phyloP scores from a whole-genome alignment of 2,329 filamentous ascomycete species.

The Epichloe gansuensis region DNA sequence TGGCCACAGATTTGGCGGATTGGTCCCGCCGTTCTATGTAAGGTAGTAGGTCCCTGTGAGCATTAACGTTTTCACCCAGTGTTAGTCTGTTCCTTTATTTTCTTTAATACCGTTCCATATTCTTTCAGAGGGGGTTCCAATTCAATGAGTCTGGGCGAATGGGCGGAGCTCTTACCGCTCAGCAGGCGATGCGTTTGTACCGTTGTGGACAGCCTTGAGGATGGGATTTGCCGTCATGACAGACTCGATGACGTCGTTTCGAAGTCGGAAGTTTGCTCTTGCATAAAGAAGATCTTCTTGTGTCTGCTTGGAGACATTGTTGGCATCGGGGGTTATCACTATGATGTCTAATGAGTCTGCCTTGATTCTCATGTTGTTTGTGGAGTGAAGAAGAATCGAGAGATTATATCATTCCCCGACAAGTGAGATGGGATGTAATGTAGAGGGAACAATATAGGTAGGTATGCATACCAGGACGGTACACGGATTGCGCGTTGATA shows the following conservation, averaged over 20 bases:
- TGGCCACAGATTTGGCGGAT: conserved; percentile 50
- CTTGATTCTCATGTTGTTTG: not conserved
- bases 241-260: conserved; percentile 55
- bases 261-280: conserved; percentile 56
- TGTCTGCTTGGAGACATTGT: conserved; percentile 40
- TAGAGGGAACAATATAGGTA: too few relatives aligned
- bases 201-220: conserved; percentile 63
- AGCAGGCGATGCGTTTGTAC: conserved; percentile 48
- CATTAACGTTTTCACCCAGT: not conserved
- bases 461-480: conserved; percentile 21
- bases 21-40: conserved; percentile 56
- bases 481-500: conserved; percentile 36
- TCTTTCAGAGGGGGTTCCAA: not conserved
- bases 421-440: not conserved
- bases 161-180: conserved; percentile 45
- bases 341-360: not conserved
- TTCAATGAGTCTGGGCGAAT: not conserved
- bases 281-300: conserved; percentile 59
- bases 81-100: not conserved
- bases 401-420: not conserved
- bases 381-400: not conserved
- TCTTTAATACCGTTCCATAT: not conserved
- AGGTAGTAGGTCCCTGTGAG: conserved; percentile 50
- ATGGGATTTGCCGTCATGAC: conserved; percentile 64
- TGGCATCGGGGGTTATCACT: conserved; percentile 19